Conservation (phyloP, 176 grass and related monocot species). For the Phoenix dactylifera region DNA sequence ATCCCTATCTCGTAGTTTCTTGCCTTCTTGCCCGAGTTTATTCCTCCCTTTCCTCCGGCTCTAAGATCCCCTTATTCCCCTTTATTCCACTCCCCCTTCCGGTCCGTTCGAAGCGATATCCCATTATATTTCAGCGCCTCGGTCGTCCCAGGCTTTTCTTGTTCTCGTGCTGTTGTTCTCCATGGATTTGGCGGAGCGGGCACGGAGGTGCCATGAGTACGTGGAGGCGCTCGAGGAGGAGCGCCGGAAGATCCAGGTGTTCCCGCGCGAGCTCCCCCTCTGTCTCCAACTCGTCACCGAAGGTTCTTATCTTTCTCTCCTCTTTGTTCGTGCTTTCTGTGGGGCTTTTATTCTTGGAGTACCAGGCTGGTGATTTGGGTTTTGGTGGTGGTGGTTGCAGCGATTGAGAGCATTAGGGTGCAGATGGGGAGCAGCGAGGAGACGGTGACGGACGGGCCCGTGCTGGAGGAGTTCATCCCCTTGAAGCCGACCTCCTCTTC, state of each 20-base stretch:
- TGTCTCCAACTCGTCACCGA: conserved; percentile 74
- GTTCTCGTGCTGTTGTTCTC: not conserved
- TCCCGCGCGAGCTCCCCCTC: conserved; percentile 79
- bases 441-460: conserved; percentile 39
- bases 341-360: not conserved
- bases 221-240: conserved; percentile 78
- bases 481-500: conserved; percentile 67
- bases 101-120: no score
- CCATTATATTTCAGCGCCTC: no score
- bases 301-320: conserved; percentile 22
- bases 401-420: conserved; percentile 50
- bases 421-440: conserved; percentile 44
- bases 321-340: not conserved
- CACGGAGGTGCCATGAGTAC: conserved; percentile 34
- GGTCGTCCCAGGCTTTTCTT: not conserved
- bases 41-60: no score
- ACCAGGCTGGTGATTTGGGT: not conserved
- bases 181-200: conserved; percentile 13
- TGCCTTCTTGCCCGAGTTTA: no score
- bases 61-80: not conserved
- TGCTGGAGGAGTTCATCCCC: conserved; percentile 93
- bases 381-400: conserved; percentile 9
- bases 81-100: not conserved
- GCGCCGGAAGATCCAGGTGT: conserved; percentile 73
- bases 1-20: no score